phyloP scores from a whole-genome alignment of 176 grass and related monocot genomes.

The Oryza rufipogon region DNA sequence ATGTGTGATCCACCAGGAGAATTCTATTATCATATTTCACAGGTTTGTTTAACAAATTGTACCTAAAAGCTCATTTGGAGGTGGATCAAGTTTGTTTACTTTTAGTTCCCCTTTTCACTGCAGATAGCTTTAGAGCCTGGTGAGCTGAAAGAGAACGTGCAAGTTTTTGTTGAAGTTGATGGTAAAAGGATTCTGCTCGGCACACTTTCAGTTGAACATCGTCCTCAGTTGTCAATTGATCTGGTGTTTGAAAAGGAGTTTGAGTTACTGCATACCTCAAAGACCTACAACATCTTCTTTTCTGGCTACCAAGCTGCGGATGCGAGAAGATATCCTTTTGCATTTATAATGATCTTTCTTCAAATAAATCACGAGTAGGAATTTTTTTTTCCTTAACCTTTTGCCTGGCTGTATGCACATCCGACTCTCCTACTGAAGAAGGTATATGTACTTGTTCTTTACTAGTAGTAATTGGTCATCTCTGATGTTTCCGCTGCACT shows the following conservation, averaged over 20 bases:
- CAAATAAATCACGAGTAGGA: not conserved
- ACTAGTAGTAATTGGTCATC: slow-evolving; percentile 10
- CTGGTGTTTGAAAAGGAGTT: slow-evolving; percentile 85
- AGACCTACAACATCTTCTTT: slow-evolving; percentile 53
- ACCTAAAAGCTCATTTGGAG: not conserved
- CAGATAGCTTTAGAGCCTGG: slow-evolving; percentile 46
- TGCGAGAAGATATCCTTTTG: slow-evolving; percentile 47
- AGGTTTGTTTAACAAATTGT: slow-evolving; percentile 21
- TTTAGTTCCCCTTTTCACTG: slow-evolving; percentile 8
- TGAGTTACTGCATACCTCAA: slow-evolving; percentile 71
- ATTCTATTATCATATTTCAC: slow-evolving; percentile 29
- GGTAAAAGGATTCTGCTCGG: slow-evolving; percentile 52
- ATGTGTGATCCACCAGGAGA: slow-evolving; percentile 49
- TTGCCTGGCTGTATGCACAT: slow-evolving; percentile 34
- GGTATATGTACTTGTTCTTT: slow-evolving; percentile 29
- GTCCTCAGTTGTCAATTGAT: slow-evolving; percentile 51
- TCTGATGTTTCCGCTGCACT: slow-evolving; percentile 11
- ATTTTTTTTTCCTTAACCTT: slow-evolving; percentile 29
- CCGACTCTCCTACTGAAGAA: not conserved
- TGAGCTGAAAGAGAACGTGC: slow-evolving; percentile 49
- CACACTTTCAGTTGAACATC: slow-evolving; percentile 56
- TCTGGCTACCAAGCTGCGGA: slow-evolving; percentile 51
- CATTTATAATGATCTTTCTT: slow-evolving; percentile 16
- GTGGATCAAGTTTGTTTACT: slow-evolving; percentile 11
- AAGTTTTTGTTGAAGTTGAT: slow-evolving; percentile 63